phyloP scores from a whole-genome alignment of 2,329 filamentous ascomycete genomes.

The Thielaviopsis euricoi region DNA sequence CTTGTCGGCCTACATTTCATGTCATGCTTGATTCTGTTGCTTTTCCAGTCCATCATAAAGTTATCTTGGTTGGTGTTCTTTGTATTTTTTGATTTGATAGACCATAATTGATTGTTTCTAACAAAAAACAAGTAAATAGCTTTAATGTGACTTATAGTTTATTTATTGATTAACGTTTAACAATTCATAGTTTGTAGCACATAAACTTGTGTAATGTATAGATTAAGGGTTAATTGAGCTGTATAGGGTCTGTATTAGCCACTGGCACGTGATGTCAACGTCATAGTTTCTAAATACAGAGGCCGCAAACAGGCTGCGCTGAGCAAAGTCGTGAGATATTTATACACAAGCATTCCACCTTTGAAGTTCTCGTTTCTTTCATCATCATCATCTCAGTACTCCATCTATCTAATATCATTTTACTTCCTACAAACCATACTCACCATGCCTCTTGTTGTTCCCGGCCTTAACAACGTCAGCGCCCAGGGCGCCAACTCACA shows the following conservation, averaged over 20 bases:
- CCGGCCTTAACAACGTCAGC: conserved; percentile 32
- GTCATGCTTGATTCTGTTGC: not conserved
- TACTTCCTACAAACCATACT: not conserved
- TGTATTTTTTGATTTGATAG: not conserved
- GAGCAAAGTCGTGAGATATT: not conserved
- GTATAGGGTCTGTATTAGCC: not conserved
- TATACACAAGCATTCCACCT: not conserved
- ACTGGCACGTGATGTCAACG: not conserved
- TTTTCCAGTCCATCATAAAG: not conserved
- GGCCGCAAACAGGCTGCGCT: not conserved
- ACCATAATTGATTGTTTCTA: too few species aligned
- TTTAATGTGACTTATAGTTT: too few species aligned
- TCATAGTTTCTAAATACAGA: not conserved
- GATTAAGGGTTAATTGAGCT: not conserved
- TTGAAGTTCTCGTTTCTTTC: not conserved
- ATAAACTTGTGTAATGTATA: not conserved
- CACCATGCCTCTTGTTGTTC: conserved; percentile 50
- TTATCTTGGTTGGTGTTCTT: too few species aligned
- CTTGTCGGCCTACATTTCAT: not conserved
- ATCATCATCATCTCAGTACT: not conserved
- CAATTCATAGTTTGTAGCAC: too few species aligned
- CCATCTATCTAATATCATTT: not conserved
- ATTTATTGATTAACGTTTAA: too few species aligned
- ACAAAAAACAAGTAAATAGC: too few species aligned
- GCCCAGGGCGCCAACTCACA: conserved; percentile 25